phyloP scores from a whole-genome alignment of 2,329 filamentous ascomycete species.

The Emergomyces africanus region DNA sequence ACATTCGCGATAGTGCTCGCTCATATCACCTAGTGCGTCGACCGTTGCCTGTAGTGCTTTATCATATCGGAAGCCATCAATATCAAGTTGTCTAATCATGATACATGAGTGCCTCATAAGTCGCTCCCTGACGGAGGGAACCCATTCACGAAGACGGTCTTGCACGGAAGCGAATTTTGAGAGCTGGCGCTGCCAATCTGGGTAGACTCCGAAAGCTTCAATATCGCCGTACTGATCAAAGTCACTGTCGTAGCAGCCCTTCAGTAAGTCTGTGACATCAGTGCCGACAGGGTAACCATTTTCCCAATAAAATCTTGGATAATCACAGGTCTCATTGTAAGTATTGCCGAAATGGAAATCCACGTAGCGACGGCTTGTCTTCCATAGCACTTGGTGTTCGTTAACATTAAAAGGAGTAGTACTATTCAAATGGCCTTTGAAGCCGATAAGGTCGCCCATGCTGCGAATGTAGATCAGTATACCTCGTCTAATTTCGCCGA shows the following conservation, averaged over 20 bases:
- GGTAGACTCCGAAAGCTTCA: conserved; percentile 50
- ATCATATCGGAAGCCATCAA: conserved; percentile 55
- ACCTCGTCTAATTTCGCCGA: not conserved
- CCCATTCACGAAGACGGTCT: conserved; percentile 54
- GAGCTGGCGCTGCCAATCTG: conserved; percentile 51
- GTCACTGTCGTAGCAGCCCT: conserved; percentile 49
- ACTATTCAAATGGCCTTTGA: conserved; percentile 46
- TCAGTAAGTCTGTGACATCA: conserved; percentile 35
- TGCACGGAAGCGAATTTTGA: conserved; percentile 56
- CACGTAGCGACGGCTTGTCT: conserved; percentile 40
- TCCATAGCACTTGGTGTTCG: conserved; percentile 49
- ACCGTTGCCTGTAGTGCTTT: conserved; percentile 53
- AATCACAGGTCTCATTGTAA: conserved; percentile 42
- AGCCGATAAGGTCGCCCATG: conserved; percentile 51
- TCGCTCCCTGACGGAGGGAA: conserved; percentile 43
- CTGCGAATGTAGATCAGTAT: conserved; percentile 15
- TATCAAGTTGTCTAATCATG: conserved; percentile 48
- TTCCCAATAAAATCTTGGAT: conserved; percentile 50
- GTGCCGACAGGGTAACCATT: conserved; percentile 39
- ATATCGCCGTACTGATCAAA: conserved; percentile 54
- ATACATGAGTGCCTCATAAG: conserved; percentile 52
- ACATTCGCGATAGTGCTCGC: conserved; percentile 44
- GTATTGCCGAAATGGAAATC: conserved; percentile 46
- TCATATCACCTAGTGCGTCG: conserved; percentile 48
- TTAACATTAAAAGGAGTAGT: conserved; percentile 42